These are phyloP conservation scores for Albophoma yamanashiensis DNA, from an alignment of 2,329 filamentous ascomycete genomes.

Conservation along the genomic window DNA sequence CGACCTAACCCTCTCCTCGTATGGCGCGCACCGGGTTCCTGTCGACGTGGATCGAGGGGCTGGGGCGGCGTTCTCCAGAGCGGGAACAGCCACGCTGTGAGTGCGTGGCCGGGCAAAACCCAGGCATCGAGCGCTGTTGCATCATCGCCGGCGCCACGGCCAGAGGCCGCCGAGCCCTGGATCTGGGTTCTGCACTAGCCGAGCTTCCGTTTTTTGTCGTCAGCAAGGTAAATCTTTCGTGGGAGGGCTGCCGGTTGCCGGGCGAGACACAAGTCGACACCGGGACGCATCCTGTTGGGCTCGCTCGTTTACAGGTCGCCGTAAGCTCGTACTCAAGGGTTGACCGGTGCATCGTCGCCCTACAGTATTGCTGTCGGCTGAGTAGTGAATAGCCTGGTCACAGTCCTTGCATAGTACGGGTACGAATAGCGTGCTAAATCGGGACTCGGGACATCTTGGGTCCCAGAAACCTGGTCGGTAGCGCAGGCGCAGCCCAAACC, in stretches of 20 bases:
- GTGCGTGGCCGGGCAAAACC: neutral
- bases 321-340: neutral
- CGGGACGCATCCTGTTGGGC: neutral
- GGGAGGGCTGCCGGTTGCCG: neutral
- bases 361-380: neutral
- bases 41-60: neutral
- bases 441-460: neutral
- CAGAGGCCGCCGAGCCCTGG: neutral
- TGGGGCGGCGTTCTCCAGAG: neutral
- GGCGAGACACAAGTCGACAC: neutral
- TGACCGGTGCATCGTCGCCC: neutral
- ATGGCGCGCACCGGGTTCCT: neutral
- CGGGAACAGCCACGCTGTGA: neutral
- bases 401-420: neutral
- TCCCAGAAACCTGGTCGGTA: neutral
- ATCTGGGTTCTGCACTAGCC: neutral
- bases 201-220: neutral
- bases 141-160: neutral
- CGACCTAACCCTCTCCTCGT: neutral
- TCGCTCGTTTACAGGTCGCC: neutral
- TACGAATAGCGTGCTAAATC: neutral
- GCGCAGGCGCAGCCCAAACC: neutral
- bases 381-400: neutral
- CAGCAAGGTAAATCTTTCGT: neutral
- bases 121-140: neutral